A percentile compares a stretch with the other conserved stretches of the same genome.
Conservation (phyloP, 257 asterid genomes). For the Pogostemon cablin region DNA sequence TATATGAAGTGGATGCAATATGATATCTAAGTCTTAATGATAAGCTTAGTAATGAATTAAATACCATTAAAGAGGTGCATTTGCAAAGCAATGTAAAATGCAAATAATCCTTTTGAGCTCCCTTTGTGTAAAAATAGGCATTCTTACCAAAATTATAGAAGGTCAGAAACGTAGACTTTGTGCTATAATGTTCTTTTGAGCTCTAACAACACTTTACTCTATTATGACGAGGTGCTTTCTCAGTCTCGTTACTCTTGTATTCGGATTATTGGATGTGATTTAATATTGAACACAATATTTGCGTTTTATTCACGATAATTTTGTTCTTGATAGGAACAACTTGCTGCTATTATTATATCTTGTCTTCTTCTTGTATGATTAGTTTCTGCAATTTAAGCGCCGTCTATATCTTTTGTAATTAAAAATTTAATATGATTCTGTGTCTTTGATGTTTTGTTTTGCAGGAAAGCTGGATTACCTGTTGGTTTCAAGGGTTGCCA, state of each 20-base stretch:
- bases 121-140: not conserved
- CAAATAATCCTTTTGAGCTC: conserved; percentile 3
- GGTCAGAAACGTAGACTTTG: not conserved
- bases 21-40: conserved; percentile 8
- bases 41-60: conserved; percentile 10
- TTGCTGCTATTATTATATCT: not conserved
- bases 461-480: conserved; percentile 88
- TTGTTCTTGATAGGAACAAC: not conserved
- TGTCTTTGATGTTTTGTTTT: conserved; percentile 35
- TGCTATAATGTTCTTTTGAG: not conserved
- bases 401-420: not conserved
- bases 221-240: not conserved
- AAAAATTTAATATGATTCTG: conserved; percentile 1
- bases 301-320: not conserved
- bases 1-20: not conserved
- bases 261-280: not conserved
- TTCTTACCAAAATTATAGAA: not conserved
- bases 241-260: conserved; percentile 18
- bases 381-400: conserved; percentile 6
- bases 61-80: not conserved
- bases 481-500: conserved; percentile 90
- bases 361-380: conserved; percentile 7
- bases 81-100: conserved; percentile 12
- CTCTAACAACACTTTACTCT: not conserved
- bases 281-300: not conserved